These are phyloP conservation scores for Myriosclerotinia scirpicola DNA, from an alignment of 2,329 filamentous ascomycete species.

Conservation along the genomic window DNA sequence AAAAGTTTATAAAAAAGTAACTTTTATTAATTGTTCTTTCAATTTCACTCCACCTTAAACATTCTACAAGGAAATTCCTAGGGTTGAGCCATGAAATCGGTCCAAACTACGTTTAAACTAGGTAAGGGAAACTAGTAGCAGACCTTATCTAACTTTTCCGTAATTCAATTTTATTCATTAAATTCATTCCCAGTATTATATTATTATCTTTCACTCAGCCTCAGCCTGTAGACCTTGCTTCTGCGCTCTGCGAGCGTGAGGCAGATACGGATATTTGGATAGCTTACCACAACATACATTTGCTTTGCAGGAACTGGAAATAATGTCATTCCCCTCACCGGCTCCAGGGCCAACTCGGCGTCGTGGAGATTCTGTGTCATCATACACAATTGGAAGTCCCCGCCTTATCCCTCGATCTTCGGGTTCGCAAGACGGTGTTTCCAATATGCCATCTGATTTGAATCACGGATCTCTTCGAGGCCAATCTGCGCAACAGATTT, in stretches of 20 bases:
- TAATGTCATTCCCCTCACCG: conserved; percentile 37
- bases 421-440: conserved; percentile 28
- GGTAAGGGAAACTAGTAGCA: conserved; percentile 12
- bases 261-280: conserved; percentile 12
- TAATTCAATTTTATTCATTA: conserved; percentile 16
- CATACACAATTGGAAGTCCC: conserved; percentile 33
- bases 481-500: conserved; percentile 26
- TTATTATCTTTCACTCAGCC: no score
- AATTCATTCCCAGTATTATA: conserved; percentile 2
- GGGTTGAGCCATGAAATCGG: neutral
- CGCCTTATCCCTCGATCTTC: conserved; percentile 33
- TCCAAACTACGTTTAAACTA: neutral
- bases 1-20: no score
- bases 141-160: conserved; percentile 12
- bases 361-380: conserved; percentile 30
- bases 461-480: conserved; percentile 35
- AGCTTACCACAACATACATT: neutral
- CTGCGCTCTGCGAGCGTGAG: conserved; percentile 13
- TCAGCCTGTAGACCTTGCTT: neutral
- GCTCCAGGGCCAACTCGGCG: conserved; percentile 29
- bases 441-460: conserved; percentile 27
- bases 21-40: no score
- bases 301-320: neutral
- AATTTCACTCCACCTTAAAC: no score
- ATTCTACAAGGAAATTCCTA: neutral